Evolutionary conservation across 2,329 filamentous ascomycete species (phyloP).

Genomic region (Diaporthe sp.): DNA sequence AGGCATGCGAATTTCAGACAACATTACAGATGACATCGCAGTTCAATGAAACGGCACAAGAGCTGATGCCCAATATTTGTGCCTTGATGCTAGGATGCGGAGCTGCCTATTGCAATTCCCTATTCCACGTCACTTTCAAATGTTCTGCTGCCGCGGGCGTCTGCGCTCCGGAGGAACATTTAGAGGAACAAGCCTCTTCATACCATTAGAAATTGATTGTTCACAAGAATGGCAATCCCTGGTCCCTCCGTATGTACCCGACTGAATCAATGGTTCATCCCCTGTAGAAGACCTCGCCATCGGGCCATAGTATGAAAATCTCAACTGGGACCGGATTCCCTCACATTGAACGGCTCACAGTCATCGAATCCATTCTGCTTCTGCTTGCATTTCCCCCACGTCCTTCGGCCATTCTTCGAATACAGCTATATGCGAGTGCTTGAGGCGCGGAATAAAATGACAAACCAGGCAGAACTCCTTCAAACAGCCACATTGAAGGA

Average conservation of each 20-base stretch:
- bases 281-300: background rate
- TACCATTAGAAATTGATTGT: background rate
- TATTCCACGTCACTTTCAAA: no score
- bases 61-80: no score
- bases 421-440: constrained; percentile 95
- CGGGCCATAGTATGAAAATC: background rate
- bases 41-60: no score
- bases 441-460: constrained; percentile 97
- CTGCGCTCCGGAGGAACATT: background rate
- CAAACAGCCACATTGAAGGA: constrained; percentile 94
- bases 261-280: background rate
- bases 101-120: no score
- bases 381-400: constrained; percentile 93
- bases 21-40: no score
- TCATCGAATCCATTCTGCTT: constrained; percentile 67
- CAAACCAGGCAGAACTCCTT: constrained; percentile 99
- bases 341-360: background rate
- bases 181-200: background rate
- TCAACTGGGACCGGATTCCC: background rate
- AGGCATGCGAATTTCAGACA: no score
- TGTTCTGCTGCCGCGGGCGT: no score
- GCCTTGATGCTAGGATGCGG: no score
- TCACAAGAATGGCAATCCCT: background rate
- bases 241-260: background rate
- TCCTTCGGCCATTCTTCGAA: constrained; percentile 99